These are phyloP conservation scores for Effrenium voratum DNA, from an alignment of 73 alveolate species.

Conservation along the genomic window DNA sequence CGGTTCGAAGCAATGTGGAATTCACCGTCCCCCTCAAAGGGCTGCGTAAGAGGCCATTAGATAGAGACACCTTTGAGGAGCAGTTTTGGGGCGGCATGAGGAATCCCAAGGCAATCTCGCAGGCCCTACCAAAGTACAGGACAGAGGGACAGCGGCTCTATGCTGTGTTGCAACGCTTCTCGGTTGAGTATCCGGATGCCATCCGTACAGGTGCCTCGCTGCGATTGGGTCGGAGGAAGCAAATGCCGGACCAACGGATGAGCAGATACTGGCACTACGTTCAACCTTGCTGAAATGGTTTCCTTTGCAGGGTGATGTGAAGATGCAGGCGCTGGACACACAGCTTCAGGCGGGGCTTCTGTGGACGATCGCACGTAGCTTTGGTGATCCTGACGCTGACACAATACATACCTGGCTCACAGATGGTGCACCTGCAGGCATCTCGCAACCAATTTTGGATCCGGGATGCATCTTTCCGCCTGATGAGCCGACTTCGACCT, in stretches of 20 bases:
- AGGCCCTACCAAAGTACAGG: neutral
- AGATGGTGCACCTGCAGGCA: neutral
- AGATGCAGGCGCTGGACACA: neutral
- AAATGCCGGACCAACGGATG: neutral
- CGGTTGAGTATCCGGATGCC: neutral
- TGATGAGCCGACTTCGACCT: neutral
- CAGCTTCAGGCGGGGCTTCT: neutral
- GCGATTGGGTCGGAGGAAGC: neutral
- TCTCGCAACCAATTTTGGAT: neutral
- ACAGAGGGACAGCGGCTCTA: neutral
- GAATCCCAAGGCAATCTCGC: neutral
- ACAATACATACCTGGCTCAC: neutral
- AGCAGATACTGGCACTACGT: neutral
- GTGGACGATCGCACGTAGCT: neutral
- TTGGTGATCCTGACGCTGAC: neutral
- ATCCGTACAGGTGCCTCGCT: neutral
- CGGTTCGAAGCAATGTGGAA: neutral
- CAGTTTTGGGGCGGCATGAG: constrained; percentile 52
- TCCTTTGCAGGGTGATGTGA: no score
- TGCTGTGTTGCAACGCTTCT: neutral
- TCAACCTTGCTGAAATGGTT: neutral
- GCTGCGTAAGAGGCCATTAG: no score
- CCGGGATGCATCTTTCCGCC: neutral
- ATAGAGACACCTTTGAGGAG: neutral
- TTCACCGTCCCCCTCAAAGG: constrained; percentile 18